phyloP scores from a whole-genome alignment of 371 early-diverging fungal species.

The Mortierella sp. region DNA sequence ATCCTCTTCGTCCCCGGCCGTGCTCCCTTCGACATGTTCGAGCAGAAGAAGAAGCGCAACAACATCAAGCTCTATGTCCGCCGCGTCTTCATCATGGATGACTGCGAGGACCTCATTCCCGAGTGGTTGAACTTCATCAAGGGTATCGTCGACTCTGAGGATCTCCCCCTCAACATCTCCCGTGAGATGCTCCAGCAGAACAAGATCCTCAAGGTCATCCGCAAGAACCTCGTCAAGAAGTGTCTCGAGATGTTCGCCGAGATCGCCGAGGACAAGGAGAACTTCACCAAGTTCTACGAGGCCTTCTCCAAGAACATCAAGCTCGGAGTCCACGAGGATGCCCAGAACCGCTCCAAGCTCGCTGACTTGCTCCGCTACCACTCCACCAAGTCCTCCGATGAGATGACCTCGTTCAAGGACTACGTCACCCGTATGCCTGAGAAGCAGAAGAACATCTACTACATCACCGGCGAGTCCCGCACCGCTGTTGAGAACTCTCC shows the following conservation, averaged over 20 bases:
- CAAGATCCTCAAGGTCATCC: slow-evolving; percentile 94
- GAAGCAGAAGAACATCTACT: slow-evolving; percentile 92
- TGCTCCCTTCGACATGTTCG: slow-evolving; percentile 93
- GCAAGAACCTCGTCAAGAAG: slow-evolving; percentile 95
- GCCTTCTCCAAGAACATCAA: slow-evolving; percentile 94
- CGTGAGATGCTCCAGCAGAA: slow-evolving; percentile 98
- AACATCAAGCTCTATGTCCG: slow-evolving; percentile 97
- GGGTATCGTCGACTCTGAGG: slow-evolving; percentile 96
- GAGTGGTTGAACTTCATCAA: slow-evolving; percentile 90
- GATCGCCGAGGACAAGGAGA: slow-evolving; percentile 91
- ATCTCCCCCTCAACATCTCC: slow-evolving; percentile 97
- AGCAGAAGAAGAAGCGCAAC: slow-evolving; percentile 91
- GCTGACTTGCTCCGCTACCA: slow-evolving; percentile 92
- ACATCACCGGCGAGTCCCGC: slow-evolving; percentile 98
- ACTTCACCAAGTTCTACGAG: slow-evolving; percentile 94
- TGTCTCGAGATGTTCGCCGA: slow-evolving; percentile 93
- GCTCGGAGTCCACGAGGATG: slow-evolving; percentile 94
- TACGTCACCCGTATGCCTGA: slow-evolving; percentile 91
- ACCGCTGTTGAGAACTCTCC: slow-evolving; percentile 97
- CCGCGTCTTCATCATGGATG: slow-evolving; percentile 98
- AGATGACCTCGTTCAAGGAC: slow-evolving; percentile 92
- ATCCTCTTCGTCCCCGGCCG: slow-evolving; percentile 93
- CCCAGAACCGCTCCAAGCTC: slow-evolving; percentile 88
- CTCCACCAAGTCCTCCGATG: slow-evolving; percentile 95
- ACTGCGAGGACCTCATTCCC: slow-evolving; percentile 95